Base-by-base conservation (phyloP, 2,329 filamentous ascomycete genomes). In the Pyricularia grisea region DNA sequence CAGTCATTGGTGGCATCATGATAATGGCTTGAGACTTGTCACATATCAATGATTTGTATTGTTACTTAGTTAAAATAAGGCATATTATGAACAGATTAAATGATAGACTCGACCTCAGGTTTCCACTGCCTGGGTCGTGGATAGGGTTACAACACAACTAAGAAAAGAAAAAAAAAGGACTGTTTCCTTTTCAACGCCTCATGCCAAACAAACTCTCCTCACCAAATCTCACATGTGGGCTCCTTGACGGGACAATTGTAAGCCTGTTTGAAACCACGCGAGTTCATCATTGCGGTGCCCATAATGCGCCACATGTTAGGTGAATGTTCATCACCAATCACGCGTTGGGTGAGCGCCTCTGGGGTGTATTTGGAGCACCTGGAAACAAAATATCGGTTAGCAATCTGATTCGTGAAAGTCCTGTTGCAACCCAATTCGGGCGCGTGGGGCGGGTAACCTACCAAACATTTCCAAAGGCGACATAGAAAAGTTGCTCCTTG, bases 191-290 rank as follows among this genome's bases (percentile, higher is more conserved):
- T 2, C 33, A 36, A 36, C 2, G 14, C 33, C 33, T 14, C 17
- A 50, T 6, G 9, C 20, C 17, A 50, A n/a, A 50, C 17, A 11
- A 50, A 61, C 7, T n/a, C 58, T 3, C 25, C 58, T 70, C 69
- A 92, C 89, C 89, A 92, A 69, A 92, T 78, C 77, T 91, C 85
- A 76, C 89, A 92, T 36, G 83, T 85, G 0, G 89, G 88, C 74
- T 90, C 83, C 78, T 87, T 89, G 1, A 79, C 79, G n/a, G 85
- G 82, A 75, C 90, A 92, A 63, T 85, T 80, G 76, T 91, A 92
- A 20, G 85, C 87, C 75, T 90, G 85, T 70, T 82, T 84, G 74
- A 92, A 92, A 27, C 87, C 87, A 28, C 82, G 81, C 20, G 87
- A 90, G 73, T 92, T 92, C 0, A 85, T 84, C 80, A 89, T 86